Base-by-base conservation (phyloP, 495 filamentous ascomycete genomes). In the Daldinia loculata region DNA sequence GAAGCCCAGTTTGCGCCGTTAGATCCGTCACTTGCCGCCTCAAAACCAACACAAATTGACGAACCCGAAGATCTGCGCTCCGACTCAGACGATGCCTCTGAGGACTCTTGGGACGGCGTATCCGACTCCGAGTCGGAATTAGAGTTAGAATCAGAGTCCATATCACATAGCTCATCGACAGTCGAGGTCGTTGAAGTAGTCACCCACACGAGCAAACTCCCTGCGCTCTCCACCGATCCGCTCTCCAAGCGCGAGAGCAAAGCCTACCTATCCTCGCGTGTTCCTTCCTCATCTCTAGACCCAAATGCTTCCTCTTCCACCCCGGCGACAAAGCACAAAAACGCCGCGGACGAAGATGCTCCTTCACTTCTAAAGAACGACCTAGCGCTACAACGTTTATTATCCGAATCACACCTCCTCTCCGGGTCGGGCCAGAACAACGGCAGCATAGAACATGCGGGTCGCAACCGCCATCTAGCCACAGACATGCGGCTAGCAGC, bases 381-480 rank as follows among this genome's bases (percentile, higher is more conserved):
- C 73, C 87, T 98, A 24, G 94, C 91, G 9, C 86, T 99, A 19
- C 94, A 98, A 74, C 88, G 93, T 15, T 87, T 99, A 11, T 88
- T 99, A 11, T 84, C 89, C 64, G 95, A 99, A 83, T 98, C 95
- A 1, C 95, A 98, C 80, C 90, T 99, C 38, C 89, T 99, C 59
- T 90, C 94, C 15, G 53, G 53, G 15, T 84, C 88, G 2, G 75
- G 83, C 6, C 82, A 82, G 9, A 85, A 86, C n/a, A 88, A 91
- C 50, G 83, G 91, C 15, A 87, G 85, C 68, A 74, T 84, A 87
- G 75, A 77, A 29, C 75, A 77, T 59, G 74, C 66, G 24, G 82
- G 83, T 32, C 82, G 82, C 71, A 82, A 78, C 63, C 79, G 80
- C 26, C 87, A 92, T 66, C 93, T 91, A 77, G 93, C 93, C 7